Conservation (phyloP, 345 rosid species). For the Moricandia moricandioides region DNA sequence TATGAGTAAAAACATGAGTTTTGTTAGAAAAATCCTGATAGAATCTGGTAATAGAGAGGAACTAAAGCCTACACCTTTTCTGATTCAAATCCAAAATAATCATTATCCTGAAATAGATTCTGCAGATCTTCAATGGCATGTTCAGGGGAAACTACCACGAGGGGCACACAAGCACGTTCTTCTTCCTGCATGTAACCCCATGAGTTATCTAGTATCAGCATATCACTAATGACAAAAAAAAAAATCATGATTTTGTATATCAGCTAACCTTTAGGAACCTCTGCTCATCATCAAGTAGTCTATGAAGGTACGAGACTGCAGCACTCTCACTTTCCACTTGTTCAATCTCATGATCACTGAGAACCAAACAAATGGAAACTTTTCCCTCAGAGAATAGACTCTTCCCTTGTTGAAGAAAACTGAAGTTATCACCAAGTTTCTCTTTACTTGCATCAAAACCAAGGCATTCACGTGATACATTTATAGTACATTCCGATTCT, state of each 20-base stretch:
- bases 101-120: constrained; percentile 51
- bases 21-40: not conserved
- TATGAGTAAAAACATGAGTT: not conserved
- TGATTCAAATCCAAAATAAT: constrained; percentile 65
- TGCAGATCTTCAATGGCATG: constrained; percentile 45
- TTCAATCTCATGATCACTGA: constrained; percentile 36
- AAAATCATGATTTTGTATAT: not conserved
- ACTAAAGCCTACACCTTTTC: constrained; percentile 51
- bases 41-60: not conserved
- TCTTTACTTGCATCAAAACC: constrained; percentile 39
- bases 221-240: not conserved
- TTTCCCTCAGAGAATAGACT: constrained; percentile 60
- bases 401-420: constrained; percentile 50
- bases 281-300: constrained; percentile 47
- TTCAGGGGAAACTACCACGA: constrained; percentile 54
- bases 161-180: constrained; percentile 62
- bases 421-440: constrained; percentile 37
- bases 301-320: constrained; percentile 27
- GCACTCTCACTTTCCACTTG: constrained; percentile 28
- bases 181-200: constrained; percentile 48
- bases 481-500: constrained; percentile 43
- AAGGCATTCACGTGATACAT: constrained; percentile 44
- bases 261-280: constrained; percentile 53
- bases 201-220: not conserved
- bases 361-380: constrained; percentile 55